Conservation (phyloP, 2,329 filamentous ascomycete species). For the Xylariaceae sp. region DNA sequence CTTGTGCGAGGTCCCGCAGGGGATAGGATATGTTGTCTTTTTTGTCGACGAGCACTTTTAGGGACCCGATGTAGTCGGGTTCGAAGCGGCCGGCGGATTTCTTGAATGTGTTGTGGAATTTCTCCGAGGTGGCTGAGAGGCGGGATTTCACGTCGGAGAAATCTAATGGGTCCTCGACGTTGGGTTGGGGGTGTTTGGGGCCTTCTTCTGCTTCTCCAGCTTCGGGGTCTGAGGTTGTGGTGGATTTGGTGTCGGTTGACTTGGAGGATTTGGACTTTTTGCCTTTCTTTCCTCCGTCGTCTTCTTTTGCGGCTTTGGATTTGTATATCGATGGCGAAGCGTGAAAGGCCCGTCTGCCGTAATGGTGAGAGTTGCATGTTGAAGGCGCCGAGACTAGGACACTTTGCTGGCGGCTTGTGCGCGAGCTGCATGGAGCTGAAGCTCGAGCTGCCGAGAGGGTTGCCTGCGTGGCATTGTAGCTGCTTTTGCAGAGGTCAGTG, state of each 20-base stretch:
- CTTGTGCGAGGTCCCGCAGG: constrained; percentile 52
- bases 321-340: background rate
- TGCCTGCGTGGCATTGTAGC: constrained; percentile 15
- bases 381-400: background rate
- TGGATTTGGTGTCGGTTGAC: background rate
- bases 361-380: no score
- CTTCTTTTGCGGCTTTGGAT: background rate
- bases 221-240: constrained; percentile 2
- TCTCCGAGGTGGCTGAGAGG: constrained; percentile 37
- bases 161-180: constrained; percentile 44
- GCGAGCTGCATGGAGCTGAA: constrained; percentile 4
- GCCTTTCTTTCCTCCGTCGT: constrained; percentile 10
- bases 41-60: constrained; percentile 37
- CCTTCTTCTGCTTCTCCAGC: constrained; percentile 7
- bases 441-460: background rate
- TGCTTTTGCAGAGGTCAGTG: constrained; percentile 6
- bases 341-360: constrained; percentile 7
- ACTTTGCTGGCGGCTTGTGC: background rate
- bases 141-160: constrained; percentile 46
- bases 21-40: constrained; percentile 36
- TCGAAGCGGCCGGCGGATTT: constrained; percentile 50
- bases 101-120: constrained; percentile 39
- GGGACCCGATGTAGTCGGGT: constrained; percentile 44
- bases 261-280: background rate
- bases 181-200: constrained; percentile 29